Evolutionary conservation across 2,329 filamentous ascomycete species (phyloP).

Genomic region (Clarireedia hainanense): DNA sequence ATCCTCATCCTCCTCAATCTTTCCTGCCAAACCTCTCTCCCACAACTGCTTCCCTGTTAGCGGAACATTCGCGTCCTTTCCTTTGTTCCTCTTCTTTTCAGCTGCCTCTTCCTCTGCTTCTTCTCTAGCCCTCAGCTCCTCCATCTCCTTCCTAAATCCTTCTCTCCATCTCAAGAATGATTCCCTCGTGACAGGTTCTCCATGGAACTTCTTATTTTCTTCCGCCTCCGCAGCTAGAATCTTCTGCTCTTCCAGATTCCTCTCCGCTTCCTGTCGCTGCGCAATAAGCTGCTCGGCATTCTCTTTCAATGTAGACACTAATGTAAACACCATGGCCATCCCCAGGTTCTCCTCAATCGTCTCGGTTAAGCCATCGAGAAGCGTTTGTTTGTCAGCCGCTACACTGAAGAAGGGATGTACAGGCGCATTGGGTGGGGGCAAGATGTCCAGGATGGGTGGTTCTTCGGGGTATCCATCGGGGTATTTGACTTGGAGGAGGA

Average conservation of each 20-base stretch:
- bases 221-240: constrained; percentile 63
- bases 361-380: constrained; percentile 63
- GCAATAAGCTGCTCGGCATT: constrained; percentile 77
- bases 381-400: constrained; percentile 65
- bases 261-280: constrained; percentile 60
- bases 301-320: constrained; percentile 83
- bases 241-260: constrained; percentile 48
- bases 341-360: constrained; percentile 88
- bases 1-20: constrained; percentile 59
- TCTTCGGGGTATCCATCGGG: constrained; percentile 87
- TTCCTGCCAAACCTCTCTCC: constrained; percentile 65
- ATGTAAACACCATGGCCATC: constrained; percentile 95
- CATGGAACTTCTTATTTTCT: constrained; percentile 96
- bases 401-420: constrained; percentile 71
- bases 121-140: constrained; percentile 57
- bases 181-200: constrained; percentile 79
- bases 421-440: constrained; percentile 60
- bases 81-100: constrained; percentile 70
- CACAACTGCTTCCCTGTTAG: constrained; percentile 70
- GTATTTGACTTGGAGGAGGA: constrained; percentile 81
- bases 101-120: constrained; percentile 72
- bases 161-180: constrained; percentile 78
- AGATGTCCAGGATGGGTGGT: constrained; percentile 73
- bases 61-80: constrained; percentile 64
- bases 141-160: constrained; percentile 71